Percentiles rank a stretch among this genome's conserved stretches.
phyloP scores from a whole-genome alignment of 768 basidiomycete species.

The Boletus sp. region DNA sequence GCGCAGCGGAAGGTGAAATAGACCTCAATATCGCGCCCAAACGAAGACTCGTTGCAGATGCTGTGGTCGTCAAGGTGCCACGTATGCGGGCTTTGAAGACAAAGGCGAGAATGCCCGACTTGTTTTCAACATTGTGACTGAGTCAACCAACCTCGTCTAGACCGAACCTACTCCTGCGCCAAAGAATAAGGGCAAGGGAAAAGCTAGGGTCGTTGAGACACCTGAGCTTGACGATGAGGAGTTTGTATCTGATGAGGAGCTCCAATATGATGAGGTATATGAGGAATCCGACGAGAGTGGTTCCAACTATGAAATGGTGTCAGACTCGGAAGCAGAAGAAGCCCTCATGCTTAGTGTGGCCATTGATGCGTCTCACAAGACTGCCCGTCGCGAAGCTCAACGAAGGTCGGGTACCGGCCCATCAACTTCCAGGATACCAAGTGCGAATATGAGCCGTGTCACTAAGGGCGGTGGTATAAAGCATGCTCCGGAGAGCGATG shows the following conservation, averaged over 20 bases:
- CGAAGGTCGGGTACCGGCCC: constrained; percentile 32
- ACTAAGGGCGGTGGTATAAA: constrained; percentile 29
- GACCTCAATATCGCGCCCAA: constrained; percentile 27
- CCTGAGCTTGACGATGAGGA: constrained; percentile 33
- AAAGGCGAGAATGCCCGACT: constrained; percentile 25
- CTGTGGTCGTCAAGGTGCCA: constrained; percentile 23
- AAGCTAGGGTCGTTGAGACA: constrained; percentile 23
- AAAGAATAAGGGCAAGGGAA: constrained; percentile 27
- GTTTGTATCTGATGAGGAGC: constrained; percentile 33
- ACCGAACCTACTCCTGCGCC: not conserved
- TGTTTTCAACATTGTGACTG: constrained; percentile 9
- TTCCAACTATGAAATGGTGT: constrained; percentile 54
- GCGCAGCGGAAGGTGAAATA: constrained; percentile 36
- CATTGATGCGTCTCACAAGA: constrained; percentile 51
- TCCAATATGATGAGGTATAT: constrained; percentile 41
- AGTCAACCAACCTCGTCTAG: constrained; percentile 17
- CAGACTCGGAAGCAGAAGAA: constrained; percentile 37
- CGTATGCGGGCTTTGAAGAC: constrained; percentile 8
- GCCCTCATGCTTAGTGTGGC: constrained; percentile 55
- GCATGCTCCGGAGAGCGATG: constrained; percentile 7
- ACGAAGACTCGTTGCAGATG: constrained; percentile 34
- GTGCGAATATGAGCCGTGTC: constrained; percentile 45
- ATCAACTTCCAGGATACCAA: constrained; percentile 37
- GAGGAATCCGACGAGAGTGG: constrained; percentile 53
- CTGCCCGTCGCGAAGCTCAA: constrained; percentile 28